Percentiles rank a stretch among this genome's conserved stretches.
Conservation (phyloP, 2,329 filamentous ascomycete species). For the Fusarium heterosporum region DNA sequence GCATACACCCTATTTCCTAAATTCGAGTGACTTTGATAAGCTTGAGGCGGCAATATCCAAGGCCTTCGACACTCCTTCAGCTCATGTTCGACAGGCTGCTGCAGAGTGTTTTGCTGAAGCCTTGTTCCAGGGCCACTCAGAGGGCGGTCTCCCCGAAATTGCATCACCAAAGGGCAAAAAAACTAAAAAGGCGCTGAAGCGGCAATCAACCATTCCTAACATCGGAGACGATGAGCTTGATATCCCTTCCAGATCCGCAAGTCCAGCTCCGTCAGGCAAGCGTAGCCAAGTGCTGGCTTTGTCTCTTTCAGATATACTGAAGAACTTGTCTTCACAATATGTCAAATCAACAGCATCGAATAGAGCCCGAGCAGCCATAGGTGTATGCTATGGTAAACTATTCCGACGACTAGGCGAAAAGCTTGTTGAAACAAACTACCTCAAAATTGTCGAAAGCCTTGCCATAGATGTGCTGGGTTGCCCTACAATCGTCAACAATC, state of each 20-base stretch:
- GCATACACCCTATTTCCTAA: conserved; percentile 84
- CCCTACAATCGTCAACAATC: conserved; percentile 80
- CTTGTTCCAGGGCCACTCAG: conserved; percentile 80
- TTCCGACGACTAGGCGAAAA: conserved; percentile 83
- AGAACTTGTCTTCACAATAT: conserved; percentile 83
- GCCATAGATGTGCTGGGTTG: conserved; percentile 84
- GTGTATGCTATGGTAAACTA: conserved; percentile 86
- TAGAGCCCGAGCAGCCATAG: conserved; percentile 82
- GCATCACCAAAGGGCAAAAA: conserved; percentile 75
- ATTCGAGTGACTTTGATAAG: conserved; percentile 89
- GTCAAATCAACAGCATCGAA: conserved; percentile 82
- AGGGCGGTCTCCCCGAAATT: conserved; percentile 61
- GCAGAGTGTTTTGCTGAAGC: conserved; percentile 85
- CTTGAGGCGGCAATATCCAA: conserved; percentile 87
- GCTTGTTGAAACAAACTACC: conserved; percentile 85
- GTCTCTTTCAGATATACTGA: conserved; percentile 81
- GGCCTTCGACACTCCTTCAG: conserved; percentile 80
- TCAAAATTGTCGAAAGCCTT: conserved; percentile 82
- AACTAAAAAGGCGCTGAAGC: conserved; percentile 69
- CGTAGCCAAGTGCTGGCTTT: conserved; percentile 80
- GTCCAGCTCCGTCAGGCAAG: conserved; percentile 74
- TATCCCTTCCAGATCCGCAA: conserved; percentile 73
- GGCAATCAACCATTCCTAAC: conserved; percentile 69
- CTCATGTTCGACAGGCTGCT: conserved; percentile 83
- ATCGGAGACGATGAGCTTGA: conserved; percentile 80